Evolutionary conservation across 2,329 filamentous ascomycete species (phyloP).

Genomic region (Xylaria sp.): DNA sequence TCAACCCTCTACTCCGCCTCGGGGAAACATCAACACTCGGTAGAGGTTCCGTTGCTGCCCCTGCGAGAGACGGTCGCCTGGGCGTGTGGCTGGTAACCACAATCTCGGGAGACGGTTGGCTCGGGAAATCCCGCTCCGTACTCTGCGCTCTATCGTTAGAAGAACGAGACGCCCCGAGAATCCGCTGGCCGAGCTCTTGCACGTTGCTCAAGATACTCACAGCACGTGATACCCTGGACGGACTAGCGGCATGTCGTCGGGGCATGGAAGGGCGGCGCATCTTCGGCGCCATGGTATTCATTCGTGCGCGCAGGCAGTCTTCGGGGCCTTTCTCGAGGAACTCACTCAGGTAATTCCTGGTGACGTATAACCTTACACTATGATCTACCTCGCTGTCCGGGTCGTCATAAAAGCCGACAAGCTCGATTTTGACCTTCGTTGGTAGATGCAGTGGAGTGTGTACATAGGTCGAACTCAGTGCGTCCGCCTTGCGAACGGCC

Average conservation of each 20-base stretch:
- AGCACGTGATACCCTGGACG: conserved; percentile 33
- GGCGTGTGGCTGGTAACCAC: conserved; percentile 51
- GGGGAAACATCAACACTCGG: conserved; percentile 31
- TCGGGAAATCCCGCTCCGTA: conserved; percentile 29
- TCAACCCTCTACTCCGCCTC: conserved; percentile 48
- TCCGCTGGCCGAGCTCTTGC: conserved; percentile 46
- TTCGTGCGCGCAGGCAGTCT: conserved; percentile 63
- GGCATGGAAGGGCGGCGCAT: conserved; percentile 33
- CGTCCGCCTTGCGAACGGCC: conserved; percentile 54
- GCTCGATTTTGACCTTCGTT: conserved; percentile 66
- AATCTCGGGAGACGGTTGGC: conserved; percentile 52
- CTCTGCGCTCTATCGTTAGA: conserved; percentile 33
- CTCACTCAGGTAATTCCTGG: conserved; percentile 61
- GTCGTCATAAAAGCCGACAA: conserved; percentile 71
- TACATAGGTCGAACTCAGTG: conserved; percentile 49
- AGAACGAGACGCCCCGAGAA: conserved; percentile 41
- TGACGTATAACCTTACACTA: conserved; percentile 63
- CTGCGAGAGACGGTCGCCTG: conserved; percentile 45
- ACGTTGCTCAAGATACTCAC: conserved; percentile 47
- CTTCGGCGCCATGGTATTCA: conserved; percentile 53
- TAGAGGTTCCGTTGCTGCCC: conserved; percentile 41
- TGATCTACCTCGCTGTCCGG: conserved; percentile 52
- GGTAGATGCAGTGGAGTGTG: conserved; percentile 63
- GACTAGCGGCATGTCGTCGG: conserved; percentile 23
- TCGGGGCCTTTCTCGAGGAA: conserved; percentile 68